Evolutionary conservation across 306 rosid species (phyloP).

Genomic region (Cicer bijugum): DNA sequence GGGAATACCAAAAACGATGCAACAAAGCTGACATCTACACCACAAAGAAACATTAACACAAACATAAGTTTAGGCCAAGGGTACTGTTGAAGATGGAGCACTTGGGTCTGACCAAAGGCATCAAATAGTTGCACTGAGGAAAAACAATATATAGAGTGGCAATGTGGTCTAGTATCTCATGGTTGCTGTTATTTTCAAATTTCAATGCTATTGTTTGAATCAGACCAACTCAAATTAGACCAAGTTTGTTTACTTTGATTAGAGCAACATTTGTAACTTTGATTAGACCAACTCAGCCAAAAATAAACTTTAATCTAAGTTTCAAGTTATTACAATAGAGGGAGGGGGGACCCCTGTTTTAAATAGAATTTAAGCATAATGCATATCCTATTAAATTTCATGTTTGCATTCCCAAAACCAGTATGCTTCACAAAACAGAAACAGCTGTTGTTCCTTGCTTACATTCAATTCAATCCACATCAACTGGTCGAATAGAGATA

Average conservation of each 20-base stretch:
- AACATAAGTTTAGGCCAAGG: not conserved
- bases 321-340: not conserved
- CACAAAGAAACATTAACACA: not conserved
- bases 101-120: not conserved
- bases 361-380: not conserved
- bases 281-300: not conserved
- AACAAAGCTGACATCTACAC: not conserved
- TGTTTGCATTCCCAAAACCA: slow-evolving; percentile 24
- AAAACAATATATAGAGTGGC: not conserved
- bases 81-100: not conserved
- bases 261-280: no score
- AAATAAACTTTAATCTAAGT: not conserved
- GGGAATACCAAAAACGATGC: not conserved
- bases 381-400: not conserved
- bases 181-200: not conserved
- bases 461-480: slow-evolving; percentile 26
- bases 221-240: not conserved
- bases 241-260: slow-evolving; percentile 2
- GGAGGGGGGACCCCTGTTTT: not conserved
- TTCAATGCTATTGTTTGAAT: not conserved
- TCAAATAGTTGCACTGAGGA: not conserved
- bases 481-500: not conserved
- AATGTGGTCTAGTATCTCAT: slow-evolving; percentile 3
- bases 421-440: slow-evolving; percentile 27
- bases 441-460: not conserved